Evolutionary conservation across 2,329 filamentous ascomycete genomes (phyloP), one percentile per base, ranked within the genome.

Genomic region (Neonectria coccinea): DNA sequence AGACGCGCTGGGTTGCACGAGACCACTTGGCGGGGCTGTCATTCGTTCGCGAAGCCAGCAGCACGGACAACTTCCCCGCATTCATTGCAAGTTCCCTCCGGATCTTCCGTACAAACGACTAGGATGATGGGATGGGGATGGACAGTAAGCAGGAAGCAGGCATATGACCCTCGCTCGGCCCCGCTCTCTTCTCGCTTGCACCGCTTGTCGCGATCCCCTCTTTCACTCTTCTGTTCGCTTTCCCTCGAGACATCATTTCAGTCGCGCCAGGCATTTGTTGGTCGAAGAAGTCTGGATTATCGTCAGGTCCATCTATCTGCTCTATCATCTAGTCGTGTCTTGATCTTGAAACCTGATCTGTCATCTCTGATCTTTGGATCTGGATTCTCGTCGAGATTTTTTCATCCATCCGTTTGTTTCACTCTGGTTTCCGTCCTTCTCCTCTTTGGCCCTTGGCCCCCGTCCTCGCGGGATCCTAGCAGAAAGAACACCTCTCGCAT

Each of bases 311-410:
- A 36, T 64, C 61, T 64, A 59, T 64, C 56, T 56, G 36, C 61
- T 64, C 56, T 64, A 59, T 59, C 61, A 50, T 64, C 56, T 56
- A 58, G 56, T 59, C 61, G 14, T 64, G 20, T 59, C 51, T 64
- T 52, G 56, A 22, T 39, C 36, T 39, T 39, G 36, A 39, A 16
- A 16, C 36, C 14, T 39, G 36, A 39, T 39, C 36, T 39, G 36
- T n/a, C 1, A n/a, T 39, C 36, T 10, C 14, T 39, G 36, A 39
- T 39, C 36, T 8, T 39, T 39, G 36, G 14, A n/a, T 39, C 36
- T 48, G 47, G 50, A 33, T 45, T 44, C 47, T 52, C 50, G 29
- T 54, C 50, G 39, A 51, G 50, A 55, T 56, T 59, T 64, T 64
- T 52, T 45, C 29, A 20, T 50, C n/a, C 42, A 33, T 44, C 42